These are phyloP conservation scores for Cercospora janseana DNA, from an alignment of 2,329 filamentous ascomycete genomes.

Conservation along the genomic window DNA sequence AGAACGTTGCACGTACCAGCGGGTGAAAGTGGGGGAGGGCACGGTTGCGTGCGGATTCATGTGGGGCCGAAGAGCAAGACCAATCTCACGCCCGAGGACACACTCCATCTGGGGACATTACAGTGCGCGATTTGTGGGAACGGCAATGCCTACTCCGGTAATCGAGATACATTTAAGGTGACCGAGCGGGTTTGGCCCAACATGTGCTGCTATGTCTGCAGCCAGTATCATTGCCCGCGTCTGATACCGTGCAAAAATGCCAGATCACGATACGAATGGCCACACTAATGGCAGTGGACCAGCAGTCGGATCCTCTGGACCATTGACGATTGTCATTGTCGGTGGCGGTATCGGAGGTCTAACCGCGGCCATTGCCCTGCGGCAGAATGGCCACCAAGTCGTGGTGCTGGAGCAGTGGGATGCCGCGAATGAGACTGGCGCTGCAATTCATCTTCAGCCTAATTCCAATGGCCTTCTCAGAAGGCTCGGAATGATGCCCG, in stretches of 20 bases:
- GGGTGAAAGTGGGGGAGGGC: too few relatives aligned
- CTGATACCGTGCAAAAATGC: too few relatives aligned
- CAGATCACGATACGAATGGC: too few relatives aligned
- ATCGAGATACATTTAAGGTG: too few relatives aligned
- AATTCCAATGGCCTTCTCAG: slow-evolving; percentile 60
- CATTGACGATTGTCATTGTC: slow-evolving; percentile 38
- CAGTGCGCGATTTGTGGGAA: background rate
- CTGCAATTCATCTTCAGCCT: slow-evolving; percentile 62
- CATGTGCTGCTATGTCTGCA: too few relatives aligned
- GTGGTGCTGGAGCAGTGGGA: slow-evolving; percentile 56
- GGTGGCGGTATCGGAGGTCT: slow-evolving; percentile 55
- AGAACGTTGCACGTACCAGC: too few relatives aligned
- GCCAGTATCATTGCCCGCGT: too few relatives aligned
- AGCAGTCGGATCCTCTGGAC: background rate
- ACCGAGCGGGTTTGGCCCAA: too few relatives aligned
- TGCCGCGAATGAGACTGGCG: slow-evolving; percentile 54
- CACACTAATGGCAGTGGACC: background rate
- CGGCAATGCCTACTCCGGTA: background rate
- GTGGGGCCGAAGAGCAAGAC: background rate
- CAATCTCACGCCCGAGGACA: too few relatives aligned
- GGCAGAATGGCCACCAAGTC: slow-evolving; percentile 54
- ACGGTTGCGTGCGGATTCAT: background rate
- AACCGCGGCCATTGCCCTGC: slow-evolving; percentile 53
- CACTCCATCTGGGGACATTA: background rate
- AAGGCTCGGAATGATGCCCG: slow-evolving; percentile 34